These are phyloP conservation scores for Pseudonitzschia multistriata DNA, from an alignment of 108 stramenopile species.

Conservation along the genomic window DNA sequence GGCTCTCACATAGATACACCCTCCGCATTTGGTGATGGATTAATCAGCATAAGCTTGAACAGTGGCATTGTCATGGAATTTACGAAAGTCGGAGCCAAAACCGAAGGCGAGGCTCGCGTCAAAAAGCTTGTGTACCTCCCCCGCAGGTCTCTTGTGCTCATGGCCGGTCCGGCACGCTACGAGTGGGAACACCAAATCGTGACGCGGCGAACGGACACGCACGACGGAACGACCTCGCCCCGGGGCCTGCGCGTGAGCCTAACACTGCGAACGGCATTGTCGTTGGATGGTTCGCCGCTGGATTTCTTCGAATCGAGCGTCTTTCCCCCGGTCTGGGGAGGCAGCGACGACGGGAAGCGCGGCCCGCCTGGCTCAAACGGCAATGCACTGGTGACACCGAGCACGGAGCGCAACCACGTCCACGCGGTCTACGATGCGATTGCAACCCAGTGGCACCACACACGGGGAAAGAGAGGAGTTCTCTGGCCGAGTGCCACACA, in stretches of 20 bases:
- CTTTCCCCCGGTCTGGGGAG: conserved; percentile 75
- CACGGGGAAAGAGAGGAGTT: conserved; percentile 91
- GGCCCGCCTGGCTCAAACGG: background rate
- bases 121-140: conserved; percentile 78
- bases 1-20: conserved; percentile 87
- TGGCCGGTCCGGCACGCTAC: conserved; percentile 78
- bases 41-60: conserved; percentile 75
- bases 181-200: conserved; percentile 89
- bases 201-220: conserved; percentile 79
- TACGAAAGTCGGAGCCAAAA: conserved; percentile 34
- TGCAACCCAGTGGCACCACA: conserved; percentile 97
- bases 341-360: background rate
- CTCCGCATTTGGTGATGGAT: conserved; percentile 83
- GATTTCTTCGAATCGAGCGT: conserved; percentile 43
- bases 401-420: conserved; percentile 90
- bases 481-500: conserved; percentile 93
- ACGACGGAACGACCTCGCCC: conserved; percentile 61
- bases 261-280: conserved; percentile 77
- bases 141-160: conserved; percentile 64
- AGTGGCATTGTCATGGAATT: conserved; percentile 90
- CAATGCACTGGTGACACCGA: conserved; percentile 59
- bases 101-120: conserved; percentile 15
- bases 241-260: conserved; percentile 75
- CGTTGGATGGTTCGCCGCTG: conserved; percentile 46
- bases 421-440: conserved; percentile 96